These are phyloP conservation scores for Saprolegnia diclina DNA, from an alignment of 352 stramenopile genomes.

Conservation along the genomic window DNA sequence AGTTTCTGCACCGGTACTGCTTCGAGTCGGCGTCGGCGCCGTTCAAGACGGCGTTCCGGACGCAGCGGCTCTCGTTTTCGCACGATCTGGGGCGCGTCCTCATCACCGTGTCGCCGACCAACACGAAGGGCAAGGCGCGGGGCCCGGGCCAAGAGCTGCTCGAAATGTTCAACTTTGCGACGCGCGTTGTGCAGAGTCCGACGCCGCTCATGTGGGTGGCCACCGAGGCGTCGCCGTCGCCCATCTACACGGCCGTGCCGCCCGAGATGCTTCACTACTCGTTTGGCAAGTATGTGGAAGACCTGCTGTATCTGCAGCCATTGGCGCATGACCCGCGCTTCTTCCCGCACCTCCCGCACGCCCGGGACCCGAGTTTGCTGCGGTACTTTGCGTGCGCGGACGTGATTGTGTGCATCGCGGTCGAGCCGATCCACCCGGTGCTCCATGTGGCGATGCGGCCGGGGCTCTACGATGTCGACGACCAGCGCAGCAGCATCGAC, in stretches of 20 bases:
- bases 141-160: constrained; percentile 16
- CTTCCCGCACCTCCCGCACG: constrained; percentile 59
- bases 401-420: constrained; percentile 69
- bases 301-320: constrained; percentile 77
- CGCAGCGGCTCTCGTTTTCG: constrained; percentile 76
- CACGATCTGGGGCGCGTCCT: constrained; percentile 73
- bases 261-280: constrained; percentile 78
- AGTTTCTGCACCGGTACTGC: constrained; percentile 78
- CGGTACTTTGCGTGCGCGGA: constrained; percentile 72
- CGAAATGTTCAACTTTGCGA: constrained; percentile 27
- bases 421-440: constrained; percentile 72
- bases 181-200: neutral
- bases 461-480: constrained; percentile 73
- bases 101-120: constrained; percentile 56
- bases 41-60: constrained; percentile 73
- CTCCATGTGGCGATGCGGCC: constrained; percentile 78
- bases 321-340: constrained; percentile 61
- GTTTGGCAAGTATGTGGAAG: constrained; percentile 84
- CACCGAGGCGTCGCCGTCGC: neutral
- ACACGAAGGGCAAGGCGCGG: constrained; percentile 46
- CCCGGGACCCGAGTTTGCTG: constrained; percentile 59
- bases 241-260: constrained; percentile 46
- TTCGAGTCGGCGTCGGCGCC: constrained; percentile 60
- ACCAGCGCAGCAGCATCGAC: constrained; percentile 50
- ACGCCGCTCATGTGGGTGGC: constrained; percentile 19